Percentiles rank a stretch among this genome's conserved stretches.
phyloP scores from a whole-genome alignment of 2,329 filamentous ascomycete species.

The Raffaelea ambrosiae region DNA sequence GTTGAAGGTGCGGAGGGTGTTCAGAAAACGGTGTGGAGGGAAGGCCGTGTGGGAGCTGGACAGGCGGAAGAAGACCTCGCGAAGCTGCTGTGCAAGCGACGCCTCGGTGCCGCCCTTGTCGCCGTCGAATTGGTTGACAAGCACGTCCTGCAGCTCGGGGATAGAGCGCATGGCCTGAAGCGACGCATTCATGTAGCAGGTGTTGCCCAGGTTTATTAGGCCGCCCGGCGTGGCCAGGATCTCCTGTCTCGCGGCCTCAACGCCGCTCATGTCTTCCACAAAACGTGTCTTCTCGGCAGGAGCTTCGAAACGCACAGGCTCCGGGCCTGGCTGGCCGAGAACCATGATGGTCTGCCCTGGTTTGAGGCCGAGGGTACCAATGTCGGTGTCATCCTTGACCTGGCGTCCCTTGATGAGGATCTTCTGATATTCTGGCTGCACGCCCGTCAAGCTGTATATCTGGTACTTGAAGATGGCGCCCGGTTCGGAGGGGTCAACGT shows the following conservation, averaged over 20 bases:
- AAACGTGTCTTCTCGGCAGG: constrained; percentile 82
- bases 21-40: constrained; percentile 73
- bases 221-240: constrained; percentile 76
- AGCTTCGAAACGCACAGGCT: constrained; percentile 51
- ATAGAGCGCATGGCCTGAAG: constrained; percentile 85
- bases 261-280: constrained; percentile 94
- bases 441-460: constrained; percentile 87
- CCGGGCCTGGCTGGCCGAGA: constrained; percentile 80
- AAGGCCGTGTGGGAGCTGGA: constrained; percentile 81
- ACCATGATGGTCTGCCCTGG: constrained; percentile 85
- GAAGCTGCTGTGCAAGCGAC: constrained; percentile 69
- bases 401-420: constrained; percentile 89
- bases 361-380: constrained; percentile 79
- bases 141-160: constrained; percentile 78
- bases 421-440: constrained; percentile 95
- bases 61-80: constrained; percentile 84
- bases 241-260: constrained; percentile 73
- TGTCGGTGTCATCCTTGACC: constrained; percentile 88
- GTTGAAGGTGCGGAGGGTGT: constrained; percentile 67
- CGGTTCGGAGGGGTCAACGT: constrained; percentile 73
- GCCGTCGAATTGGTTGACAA: constrained; percentile 48
- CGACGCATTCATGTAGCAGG: constrained; percentile 96
- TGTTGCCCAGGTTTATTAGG: constrained; percentile 88
- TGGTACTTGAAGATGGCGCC: constrained; percentile 95
- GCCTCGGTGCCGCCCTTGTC: constrained; percentile 14